These are phyloP conservation scores for Yamadazyma friedrichii DNA, from an alignment of 1,139 yeast genomes.

Conservation along the genomic window DNA sequence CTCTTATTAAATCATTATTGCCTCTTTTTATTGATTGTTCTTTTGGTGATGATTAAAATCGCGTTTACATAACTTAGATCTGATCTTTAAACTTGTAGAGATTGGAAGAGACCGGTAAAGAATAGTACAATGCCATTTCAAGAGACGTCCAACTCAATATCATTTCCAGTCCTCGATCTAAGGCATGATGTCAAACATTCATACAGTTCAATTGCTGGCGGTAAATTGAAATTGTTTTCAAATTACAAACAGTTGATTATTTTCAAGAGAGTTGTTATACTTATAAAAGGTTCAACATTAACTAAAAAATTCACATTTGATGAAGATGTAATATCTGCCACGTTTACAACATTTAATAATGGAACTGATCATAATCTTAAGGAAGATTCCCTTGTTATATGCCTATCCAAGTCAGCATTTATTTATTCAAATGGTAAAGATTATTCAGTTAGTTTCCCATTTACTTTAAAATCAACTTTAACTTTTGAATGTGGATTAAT, in stretches of 20 bases:
- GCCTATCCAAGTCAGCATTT: constrained; percentile 50
- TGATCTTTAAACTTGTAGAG: no score
- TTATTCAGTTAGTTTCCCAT: constrained; percentile 63
- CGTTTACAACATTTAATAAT: constrained; percentile 41
- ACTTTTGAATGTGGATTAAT: constrained; percentile 66
- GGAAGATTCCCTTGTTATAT: constrained; percentile 45
- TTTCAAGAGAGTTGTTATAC: constrained; percentile 20
- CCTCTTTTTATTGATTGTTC: no score
- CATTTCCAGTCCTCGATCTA: constrained; percentile 12
- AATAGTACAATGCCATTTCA: no score
- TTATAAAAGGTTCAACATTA: constrained; percentile 46
- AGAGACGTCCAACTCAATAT: no score
- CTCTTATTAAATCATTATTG: no score
- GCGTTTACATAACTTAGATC: no score
- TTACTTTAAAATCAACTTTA: constrained; percentile 52
- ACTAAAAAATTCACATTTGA: constrained; percentile 50
- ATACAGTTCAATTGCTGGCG: constrained; percentile 6
- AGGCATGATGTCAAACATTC: constrained; percentile 8
- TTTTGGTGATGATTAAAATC: no score
- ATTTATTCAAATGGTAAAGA: constrained; percentile 62
- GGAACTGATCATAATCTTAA: constrained; percentile 6
- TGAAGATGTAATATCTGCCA: constrained; percentile 47
- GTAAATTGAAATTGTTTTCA: constrained; percentile 23
- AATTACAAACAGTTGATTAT: constrained; percentile 30
- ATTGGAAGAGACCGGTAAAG: no score